Percentiles rank a stretch among this genome's conserved stretches.
These are phyloP conservation scores for Aspergillus brunneoviolaceus DNA, from an alignment of 2,329 filamentous ascomycete species.

Conservation along the genomic window DNA sequence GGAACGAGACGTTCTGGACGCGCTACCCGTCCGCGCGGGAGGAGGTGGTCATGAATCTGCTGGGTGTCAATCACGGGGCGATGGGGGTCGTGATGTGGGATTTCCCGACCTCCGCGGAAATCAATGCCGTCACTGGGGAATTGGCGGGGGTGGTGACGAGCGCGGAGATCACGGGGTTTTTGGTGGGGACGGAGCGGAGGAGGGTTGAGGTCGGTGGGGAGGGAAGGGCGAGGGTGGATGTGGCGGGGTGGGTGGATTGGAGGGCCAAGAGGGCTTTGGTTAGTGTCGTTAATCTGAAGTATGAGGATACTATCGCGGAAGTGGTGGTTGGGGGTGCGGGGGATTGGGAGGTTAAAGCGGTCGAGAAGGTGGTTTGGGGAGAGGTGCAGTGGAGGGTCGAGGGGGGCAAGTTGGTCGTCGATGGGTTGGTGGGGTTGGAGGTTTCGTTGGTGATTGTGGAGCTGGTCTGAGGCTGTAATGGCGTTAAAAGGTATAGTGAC, in stretches of 20 bases:
- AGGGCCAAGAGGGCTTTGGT: background rate
- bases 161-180: background rate
- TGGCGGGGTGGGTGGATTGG: background rate
- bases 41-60: background rate
- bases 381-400: background rate
- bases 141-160: background rate
- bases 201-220: background rate
- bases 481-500: no score
- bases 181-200: background rate
- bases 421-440: background rate
- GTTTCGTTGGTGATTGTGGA: background rate
- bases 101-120: background rate
- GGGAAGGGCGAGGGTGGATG: background rate
- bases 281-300: background rate
- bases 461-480: background rate
- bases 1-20: slow-evolving; percentile 4
- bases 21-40: background rate
- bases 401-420: background rate
- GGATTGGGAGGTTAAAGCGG: background rate
- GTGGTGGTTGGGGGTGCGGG: background rate
- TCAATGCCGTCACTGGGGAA: background rate
- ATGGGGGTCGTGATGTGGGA: slow-evolving; percentile 5
- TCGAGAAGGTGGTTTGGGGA: background rate
- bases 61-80: background rate
- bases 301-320: background rate